Evolutionary conservation across 768 basidiomycete species (phyloP).

Genomic region (Hygrocybe punicea): DNA sequence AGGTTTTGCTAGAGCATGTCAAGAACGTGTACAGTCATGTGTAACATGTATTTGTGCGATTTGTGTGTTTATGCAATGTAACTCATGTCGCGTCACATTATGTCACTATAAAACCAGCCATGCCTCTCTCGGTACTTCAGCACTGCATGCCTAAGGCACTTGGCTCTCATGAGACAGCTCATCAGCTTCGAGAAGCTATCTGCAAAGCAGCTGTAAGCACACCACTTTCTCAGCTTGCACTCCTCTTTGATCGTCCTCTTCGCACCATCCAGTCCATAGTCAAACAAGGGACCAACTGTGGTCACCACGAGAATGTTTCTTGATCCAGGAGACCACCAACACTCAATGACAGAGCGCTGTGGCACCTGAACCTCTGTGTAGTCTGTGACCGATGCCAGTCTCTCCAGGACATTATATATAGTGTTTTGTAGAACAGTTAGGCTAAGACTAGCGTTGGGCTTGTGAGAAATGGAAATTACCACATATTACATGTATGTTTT

Average conservation of each 20-base stretch:
- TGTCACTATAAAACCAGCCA: not conserved
- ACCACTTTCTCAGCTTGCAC: not conserved
- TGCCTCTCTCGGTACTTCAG: not conserved
- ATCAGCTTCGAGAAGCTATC: not conserved
- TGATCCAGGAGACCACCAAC: not conserved
- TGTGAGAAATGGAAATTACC: too few species aligned
- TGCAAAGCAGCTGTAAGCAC: not conserved
- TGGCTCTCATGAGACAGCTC: not conserved
- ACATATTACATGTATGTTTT: too few species aligned
- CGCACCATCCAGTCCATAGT: not conserved
- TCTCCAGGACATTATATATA: not conserved
- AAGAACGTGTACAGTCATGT: not conserved
- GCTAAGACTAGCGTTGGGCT: too few species aligned
- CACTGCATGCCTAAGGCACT: not conserved
- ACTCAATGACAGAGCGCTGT: not conserved
- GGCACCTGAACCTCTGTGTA: not conserved
- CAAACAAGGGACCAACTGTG: not conserved
- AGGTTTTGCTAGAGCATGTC: not conserved
- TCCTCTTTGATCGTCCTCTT: not conserved
- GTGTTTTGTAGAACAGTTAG: too few species aligned
- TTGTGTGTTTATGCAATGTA: not conserved
- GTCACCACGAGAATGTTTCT: not conserved
- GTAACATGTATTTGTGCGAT: not conserved
- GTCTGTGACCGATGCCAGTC: not conserved
- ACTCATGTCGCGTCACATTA: not conserved